phyloP scores from a whole-genome alignment of 1,139 yeast genomes.

The Candida anutae region DNA sequence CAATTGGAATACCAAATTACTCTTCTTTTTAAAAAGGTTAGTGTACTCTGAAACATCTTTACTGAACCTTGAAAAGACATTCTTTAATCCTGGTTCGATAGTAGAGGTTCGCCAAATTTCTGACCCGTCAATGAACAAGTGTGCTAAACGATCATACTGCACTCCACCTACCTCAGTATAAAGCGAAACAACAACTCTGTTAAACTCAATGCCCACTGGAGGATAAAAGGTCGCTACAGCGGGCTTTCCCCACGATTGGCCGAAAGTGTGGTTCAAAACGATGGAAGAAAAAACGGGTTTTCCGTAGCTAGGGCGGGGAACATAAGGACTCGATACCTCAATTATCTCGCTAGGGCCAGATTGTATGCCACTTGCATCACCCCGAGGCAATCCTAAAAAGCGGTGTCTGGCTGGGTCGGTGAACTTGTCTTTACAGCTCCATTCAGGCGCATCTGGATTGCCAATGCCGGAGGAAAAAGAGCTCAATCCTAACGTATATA shows the following conservation, averaged over 20 bases:
- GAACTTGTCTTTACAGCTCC: too few species aligned
- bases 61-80: constrained; percentile 37
- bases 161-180: constrained; percentile 55
- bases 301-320: constrained; percentile 25
- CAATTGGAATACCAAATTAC: constrained; percentile 39
- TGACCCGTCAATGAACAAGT: constrained; percentile 54
- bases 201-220: constrained; percentile 33
- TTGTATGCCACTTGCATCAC: too few species aligned
- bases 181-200: constrained; percentile 54
- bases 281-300: constrained; percentile 32
- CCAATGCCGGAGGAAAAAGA: too few species aligned
- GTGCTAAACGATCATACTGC: constrained; percentile 74
- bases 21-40: constrained; percentile 37
- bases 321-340: constrained; percentile 22
- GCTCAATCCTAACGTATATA: too few species aligned
- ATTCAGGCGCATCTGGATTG: too few species aligned
- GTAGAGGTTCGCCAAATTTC: constrained; percentile 85
- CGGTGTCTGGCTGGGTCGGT: too few species aligned
- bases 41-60: constrained; percentile 63
- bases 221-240: constrained; percentile 32
- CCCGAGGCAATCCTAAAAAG: too few species aligned
- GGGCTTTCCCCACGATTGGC: constrained; percentile 54
- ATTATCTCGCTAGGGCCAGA: constrained; percentile 1
- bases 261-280: constrained; percentile 43
- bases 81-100: constrained; percentile 59